Percentiles rank a stretch among this genome's conserved stretches.
Conservation (phyloP, 1,284 basidiomycete species). For the Cryptococcus sp. region DNA sequence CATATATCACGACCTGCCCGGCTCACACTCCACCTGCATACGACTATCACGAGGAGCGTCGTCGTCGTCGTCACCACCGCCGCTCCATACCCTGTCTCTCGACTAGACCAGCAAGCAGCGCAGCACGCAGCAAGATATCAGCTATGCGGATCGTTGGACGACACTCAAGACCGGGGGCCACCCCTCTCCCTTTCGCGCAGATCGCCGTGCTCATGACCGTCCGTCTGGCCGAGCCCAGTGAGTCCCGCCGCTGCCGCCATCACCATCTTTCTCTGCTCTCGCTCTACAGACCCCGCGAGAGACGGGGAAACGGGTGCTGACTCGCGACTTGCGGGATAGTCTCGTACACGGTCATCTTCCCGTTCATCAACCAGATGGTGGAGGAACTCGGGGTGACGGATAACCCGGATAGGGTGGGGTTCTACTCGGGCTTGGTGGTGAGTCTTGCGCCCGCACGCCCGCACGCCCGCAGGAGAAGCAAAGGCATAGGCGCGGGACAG, state of each 20-base stretch:
- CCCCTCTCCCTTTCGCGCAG: conserved; percentile 34
- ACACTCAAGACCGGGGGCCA: conserved; percentile 2
- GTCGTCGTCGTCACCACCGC: too few species aligned
- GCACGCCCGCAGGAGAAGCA: too few species aligned
- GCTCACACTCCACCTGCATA: too few species aligned
- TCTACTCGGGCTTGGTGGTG: conserved; percentile 46
- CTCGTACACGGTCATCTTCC: conserved; percentile 49
- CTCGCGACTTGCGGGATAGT: background rate
- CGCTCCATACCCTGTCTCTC: background rate
- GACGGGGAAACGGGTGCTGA: background rate
- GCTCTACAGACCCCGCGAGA: too few species aligned
- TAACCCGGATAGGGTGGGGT: conserved; percentile 47
- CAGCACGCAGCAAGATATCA: background rate
- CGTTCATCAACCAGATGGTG: conserved; percentile 53
- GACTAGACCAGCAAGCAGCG: background rate
- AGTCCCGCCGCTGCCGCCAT: too few species aligned
- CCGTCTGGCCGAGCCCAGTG: conserved; percentile 41
- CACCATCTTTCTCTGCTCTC: too few species aligned
- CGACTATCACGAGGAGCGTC: too few species aligned
- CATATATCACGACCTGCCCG: too few species aligned
- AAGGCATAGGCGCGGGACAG: background rate
- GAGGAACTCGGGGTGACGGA: conserved; percentile 49
- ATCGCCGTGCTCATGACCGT: conserved; percentile 40
- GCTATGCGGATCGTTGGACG: too few species aligned
- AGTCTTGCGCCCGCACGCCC: too few species aligned